These are phyloP conservation scores for Pichia gijzeniarum DNA, from an alignment of 805 yeast genomes.

Conservation along the genomic window DNA sequence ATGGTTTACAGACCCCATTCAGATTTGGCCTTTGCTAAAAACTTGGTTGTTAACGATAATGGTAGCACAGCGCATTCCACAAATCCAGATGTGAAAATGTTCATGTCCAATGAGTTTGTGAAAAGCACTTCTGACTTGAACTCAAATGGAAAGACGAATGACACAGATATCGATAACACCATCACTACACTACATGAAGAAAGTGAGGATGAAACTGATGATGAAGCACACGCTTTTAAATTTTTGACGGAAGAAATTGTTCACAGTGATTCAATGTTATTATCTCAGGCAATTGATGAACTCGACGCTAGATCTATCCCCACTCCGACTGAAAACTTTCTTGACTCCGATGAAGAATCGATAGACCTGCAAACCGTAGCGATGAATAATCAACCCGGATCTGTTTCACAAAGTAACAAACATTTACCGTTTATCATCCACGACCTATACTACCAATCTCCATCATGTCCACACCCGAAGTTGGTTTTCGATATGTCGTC, in stretches of 20 bases:
- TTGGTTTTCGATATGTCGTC: constrained; percentile 43
- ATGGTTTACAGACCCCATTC: constrained; percentile 53
- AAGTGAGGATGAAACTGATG: not conserved
- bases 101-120: constrained; percentile 5
- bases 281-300: constrained; percentile 5
- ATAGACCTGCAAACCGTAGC: not conserved
- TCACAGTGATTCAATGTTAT: constrained; percentile 3
- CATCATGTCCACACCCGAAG: constrained; percentile 57
- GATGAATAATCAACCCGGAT: not conserved
- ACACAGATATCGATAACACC: not conserved
- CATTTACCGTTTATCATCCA: constrained; percentile 4
- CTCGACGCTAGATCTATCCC: not conserved
- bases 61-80: not conserved
- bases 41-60: constrained; percentile 1
- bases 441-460: constrained; percentile 24
- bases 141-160: not conserved
- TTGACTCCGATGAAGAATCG: not conserved
- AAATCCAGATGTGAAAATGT: not conserved
- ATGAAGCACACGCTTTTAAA: not conserved
- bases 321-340: not conserved
- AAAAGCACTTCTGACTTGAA: constrained; percentile 5
- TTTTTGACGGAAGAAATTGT: not conserved
- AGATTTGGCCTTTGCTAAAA: constrained; percentile 27
- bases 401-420: not conserved
- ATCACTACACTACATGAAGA: not conserved